Percentiles rank a stretch among this genome's conserved stretches.
These are phyloP conservation scores for Psilocybe tampanensis DNA, from an alignment of 768 basidiomycete species.

Conservation along the genomic window DNA sequence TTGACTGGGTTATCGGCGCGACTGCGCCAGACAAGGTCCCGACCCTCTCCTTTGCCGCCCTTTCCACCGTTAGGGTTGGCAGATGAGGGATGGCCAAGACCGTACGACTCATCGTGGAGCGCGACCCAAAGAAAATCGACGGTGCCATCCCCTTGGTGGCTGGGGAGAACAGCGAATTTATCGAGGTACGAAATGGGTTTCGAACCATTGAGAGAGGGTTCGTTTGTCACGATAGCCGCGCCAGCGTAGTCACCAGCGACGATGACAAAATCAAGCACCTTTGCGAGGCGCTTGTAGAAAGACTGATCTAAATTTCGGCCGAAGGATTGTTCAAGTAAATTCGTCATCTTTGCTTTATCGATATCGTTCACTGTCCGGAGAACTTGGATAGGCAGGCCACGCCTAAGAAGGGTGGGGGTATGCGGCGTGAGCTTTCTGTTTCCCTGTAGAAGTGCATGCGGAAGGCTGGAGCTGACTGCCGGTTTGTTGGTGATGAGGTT, in stretches of 20 bases:
- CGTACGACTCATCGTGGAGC: constrained; percentile 97
- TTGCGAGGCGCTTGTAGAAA: constrained; percentile 81
- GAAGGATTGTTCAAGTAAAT: constrained; percentile 90
- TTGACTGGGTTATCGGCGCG: constrained; percentile 94
- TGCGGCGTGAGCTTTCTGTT: constrained; percentile 84
- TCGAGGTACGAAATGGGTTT: constrained; percentile 87
- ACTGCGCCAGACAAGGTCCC: constrained; percentile 95
- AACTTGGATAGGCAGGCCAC: constrained; percentile 86
- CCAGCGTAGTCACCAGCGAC: constrained; percentile 95
- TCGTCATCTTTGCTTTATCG: constrained; percentile 73
- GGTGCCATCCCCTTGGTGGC: constrained; percentile 96
- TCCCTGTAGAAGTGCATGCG: constrained; percentile 88
- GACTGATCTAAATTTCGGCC: constrained; percentile 67
- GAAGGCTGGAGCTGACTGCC: constrained; percentile 91
- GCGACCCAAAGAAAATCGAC: constrained; percentile 99
- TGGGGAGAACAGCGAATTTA: constrained; percentile 96
- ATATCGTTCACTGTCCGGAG: constrained; percentile 70
- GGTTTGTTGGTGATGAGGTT: constrained; percentile 99
- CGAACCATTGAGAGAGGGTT: constrained; percentile 37
- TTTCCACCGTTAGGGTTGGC: constrained; percentile 95
- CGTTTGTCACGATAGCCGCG: constrained; percentile 89
- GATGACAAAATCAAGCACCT: constrained; percentile 86
- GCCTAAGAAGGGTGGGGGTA: constrained; percentile 91
- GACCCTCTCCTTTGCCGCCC: constrained; percentile 86
- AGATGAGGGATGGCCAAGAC: constrained; percentile 90